phyloP scores from a whole-genome alignment of 805 yeast genomes.

The Jamesozyma lodderae region DNA sequence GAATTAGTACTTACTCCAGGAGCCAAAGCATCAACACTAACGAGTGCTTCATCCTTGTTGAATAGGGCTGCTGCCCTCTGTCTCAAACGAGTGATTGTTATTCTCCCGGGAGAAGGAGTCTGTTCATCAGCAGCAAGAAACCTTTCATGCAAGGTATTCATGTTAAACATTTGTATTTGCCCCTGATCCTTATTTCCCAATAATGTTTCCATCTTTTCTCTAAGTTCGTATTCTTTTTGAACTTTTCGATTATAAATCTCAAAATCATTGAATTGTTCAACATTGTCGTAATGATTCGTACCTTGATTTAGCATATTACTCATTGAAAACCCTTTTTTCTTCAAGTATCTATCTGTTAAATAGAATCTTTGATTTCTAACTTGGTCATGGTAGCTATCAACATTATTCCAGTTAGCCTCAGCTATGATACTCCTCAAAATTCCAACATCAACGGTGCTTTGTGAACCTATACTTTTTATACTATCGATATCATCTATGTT shows the following conservation, averaged over 20 bases:
- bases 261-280: conserved; percentile 23
- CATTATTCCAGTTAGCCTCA: conserved; percentile 13
- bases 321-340: conserved; percentile 2
- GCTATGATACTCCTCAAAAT: conserved; percentile 11
- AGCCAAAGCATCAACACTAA: not conserved
- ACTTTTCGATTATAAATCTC: conserved; percentile 29
- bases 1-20: not conserved
- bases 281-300: conserved; percentile 17
- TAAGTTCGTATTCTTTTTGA: conserved; percentile 26
- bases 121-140: conserved; percentile 11
- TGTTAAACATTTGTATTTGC: conserved; percentile 14
- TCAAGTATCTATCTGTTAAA: conserved; percentile 14
- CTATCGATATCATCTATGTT: too few relatives aligned
- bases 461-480: not conserved
- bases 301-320: conserved; percentile 4
- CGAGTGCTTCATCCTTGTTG: not conserved
- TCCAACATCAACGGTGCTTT: conserved; percentile 8
- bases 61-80: not conserved
- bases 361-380: conserved; percentile 17
- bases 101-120: not conserved
- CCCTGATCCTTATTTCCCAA: conserved; percentile 11
- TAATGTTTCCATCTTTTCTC: conserved; percentile 20
- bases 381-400: conserved; percentile 12
- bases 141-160: conserved; percentile 10
- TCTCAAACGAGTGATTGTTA: not conserved